Conservation (phyloP, 2,329 filamentous ascomycete species). For the Cytospora piceae region DNA sequence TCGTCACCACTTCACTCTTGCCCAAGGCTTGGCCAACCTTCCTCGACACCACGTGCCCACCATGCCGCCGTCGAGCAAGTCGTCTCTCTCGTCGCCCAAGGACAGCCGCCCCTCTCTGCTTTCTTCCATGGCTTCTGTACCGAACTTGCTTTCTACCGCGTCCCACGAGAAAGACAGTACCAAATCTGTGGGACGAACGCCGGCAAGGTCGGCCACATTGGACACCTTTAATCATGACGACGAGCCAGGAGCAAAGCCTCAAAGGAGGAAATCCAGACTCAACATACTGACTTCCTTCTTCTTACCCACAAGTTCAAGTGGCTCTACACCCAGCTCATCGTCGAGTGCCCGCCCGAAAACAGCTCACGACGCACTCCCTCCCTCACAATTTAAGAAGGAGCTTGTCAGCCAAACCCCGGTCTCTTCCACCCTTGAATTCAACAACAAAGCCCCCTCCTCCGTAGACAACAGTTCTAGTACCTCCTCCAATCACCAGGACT, state of each 20-base stretch:
- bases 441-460: slow-evolving; percentile 17
- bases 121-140: slow-evolving; percentile 28
- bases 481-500: slow-evolving; percentile 24
- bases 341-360: slow-evolving; percentile 27
- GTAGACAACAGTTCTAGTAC: slow-evolving; percentile 24
- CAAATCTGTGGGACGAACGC: slow-evolving; percentile 17
- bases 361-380: slow-evolving; percentile 19
- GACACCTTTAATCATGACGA: slow-evolving; percentile 10
- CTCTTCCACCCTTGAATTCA: slow-evolving; percentile 24
- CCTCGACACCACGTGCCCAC: slow-evolving; percentile 23
- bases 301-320: slow-evolving; percentile 24
- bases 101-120: slow-evolving; percentile 27
- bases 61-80: slow-evolving; percentile 32
- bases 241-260: slow-evolving; percentile 19
- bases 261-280: slow-evolving; percentile 27
- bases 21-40: slow-evolving; percentile 10
- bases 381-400: slow-evolving; percentile 18
- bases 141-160: slow-evolving; percentile 22
- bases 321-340: slow-evolving; percentile 10
- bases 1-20: slow-evolving; percentile 6
- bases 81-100: slow-evolving; percentile 27
- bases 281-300: slow-evolving; percentile 30
- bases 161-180: slow-evolving; percentile 20
- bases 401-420: slow-evolving; percentile 14
- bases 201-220: slow-evolving; percentile 17